A percentile compares a stretch with the other conserved stretches of the same genome.
Conservation (phyloP, 2,329 filamentous ascomycete species). For the Emericellopsis atlantica region DNA sequence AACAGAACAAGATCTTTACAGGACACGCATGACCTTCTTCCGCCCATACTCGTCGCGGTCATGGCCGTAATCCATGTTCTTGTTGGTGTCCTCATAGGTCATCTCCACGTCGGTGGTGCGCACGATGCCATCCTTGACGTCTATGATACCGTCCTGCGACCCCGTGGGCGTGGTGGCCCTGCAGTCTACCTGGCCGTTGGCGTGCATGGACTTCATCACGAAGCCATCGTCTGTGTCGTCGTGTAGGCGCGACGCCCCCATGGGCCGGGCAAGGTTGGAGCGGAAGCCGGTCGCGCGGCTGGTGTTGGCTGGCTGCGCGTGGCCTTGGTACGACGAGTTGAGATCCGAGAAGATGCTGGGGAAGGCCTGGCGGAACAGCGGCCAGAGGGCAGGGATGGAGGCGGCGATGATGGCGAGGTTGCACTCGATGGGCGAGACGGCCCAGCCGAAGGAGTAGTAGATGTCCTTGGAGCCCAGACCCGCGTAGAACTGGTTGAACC, state of each 20-base stretch:
- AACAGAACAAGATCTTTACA: conserved; percentile 1
- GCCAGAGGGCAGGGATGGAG: conserved; percentile 23
- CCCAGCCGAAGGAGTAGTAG: conserved; percentile 12
- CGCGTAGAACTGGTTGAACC: conserved; percentile 9
- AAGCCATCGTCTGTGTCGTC: conserved; percentile 5
- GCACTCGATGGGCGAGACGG: conserved; percentile 18
- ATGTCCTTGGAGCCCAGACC: conserved; percentile 4
- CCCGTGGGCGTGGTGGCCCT: conserved; percentile 6
- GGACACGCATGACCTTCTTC: conserved; percentile 4
- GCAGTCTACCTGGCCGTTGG: conserved; percentile 4
- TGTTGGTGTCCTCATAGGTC: conserved; percentile 4
- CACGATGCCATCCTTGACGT: conserved; percentile 5
- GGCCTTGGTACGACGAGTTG: conserved; percentile 7
- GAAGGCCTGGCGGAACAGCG: conserved; percentile 16
- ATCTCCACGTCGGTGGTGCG: conserved; percentile 7
- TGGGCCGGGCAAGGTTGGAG: conserved; percentile 3
- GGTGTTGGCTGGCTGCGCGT: background rate
- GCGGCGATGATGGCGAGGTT: conserved; percentile 25
- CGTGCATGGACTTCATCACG: conserved; percentile 8
- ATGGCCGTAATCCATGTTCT: background rate
- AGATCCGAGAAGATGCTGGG: conserved; percentile 11
- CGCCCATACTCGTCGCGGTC: conserved; percentile 2
- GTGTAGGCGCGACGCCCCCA: conserved; percentile 1
- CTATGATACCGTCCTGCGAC: conserved; percentile 7
- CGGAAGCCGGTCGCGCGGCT: conserved; percentile 3